A percentile compares a stretch with the other conserved stretches of the same genome.
Conservation (phyloP, 2,329 filamentous ascomycete genomes). For the Plectosphaerella sp. region DNA sequence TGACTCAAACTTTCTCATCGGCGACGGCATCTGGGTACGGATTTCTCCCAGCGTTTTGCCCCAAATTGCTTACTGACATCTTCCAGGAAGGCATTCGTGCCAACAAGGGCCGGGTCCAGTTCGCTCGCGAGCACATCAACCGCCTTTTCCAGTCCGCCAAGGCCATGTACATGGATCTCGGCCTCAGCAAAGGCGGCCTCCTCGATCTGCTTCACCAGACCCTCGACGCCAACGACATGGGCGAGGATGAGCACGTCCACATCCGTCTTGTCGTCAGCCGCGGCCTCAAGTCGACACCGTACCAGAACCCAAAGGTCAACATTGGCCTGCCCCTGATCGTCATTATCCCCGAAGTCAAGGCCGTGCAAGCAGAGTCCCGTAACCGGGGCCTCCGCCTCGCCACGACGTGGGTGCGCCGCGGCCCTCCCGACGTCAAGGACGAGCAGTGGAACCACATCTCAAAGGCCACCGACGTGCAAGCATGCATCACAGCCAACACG, state of each 20-base stretch:
- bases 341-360: constrained; percentile 22
- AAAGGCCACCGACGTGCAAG: constrained; percentile 24
- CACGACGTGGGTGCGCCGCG: constrained; percentile 22
- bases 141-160: constrained; percentile 22
- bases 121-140: constrained; percentile 20
- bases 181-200: constrained; percentile 18
- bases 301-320: constrained; percentile 21
- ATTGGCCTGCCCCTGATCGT: constrained; percentile 22
- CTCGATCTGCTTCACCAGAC: constrained; percentile 17
- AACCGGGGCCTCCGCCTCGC: constrained; percentile 16
- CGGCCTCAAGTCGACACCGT: constrained; percentile 19
- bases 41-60: background rate
- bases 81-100: constrained; percentile 20
- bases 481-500: constrained; percentile 21
- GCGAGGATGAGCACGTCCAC: constrained; percentile 19
- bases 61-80: background rate
- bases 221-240: constrained; percentile 20
- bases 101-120: constrained; percentile 16
- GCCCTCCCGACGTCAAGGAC: constrained; percentile 23
- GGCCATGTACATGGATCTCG: constrained; percentile 23
- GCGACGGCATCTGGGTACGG: constrained; percentile 20
- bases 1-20: constrained; percentile 21
- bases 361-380: constrained; percentile 15
- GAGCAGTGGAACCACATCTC: constrained; percentile 26
- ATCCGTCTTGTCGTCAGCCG: constrained; percentile 22